Evolutionary conservation across 495 filamentous ascomycete genomes (phyloP), one percentile per base, ranked within the genome.

Genomic region (Penicillium waksmanii): DNA sequence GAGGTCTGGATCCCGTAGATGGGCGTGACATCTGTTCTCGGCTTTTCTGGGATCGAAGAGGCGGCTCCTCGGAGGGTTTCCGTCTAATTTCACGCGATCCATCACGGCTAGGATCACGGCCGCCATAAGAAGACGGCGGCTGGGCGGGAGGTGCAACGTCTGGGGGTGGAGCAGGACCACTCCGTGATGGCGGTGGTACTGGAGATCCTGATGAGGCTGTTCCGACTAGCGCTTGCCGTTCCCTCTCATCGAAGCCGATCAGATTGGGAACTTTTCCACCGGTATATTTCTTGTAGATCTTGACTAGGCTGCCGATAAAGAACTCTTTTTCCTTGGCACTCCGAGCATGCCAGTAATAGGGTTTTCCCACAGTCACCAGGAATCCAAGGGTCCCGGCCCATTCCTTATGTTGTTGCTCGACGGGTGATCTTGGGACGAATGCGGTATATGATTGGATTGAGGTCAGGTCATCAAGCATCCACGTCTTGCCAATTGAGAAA

Each of bases 401-500:
- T 65, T 90, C 80, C 62, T 88, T 88, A 34, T 86, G 80, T 61
- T 89, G 83, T 42, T 86, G 81, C 60, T 90, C 87, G 56, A 82
- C 78, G 6, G 79, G 81, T 18, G 66, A 82, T 21, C 67, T 68
- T 4, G 84, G 80, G 12, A 73, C 59, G 4, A 83, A 74, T 34
- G 85, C 80, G 11, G 77, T 84, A 67, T 87, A 96, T 3, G 91
- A 95, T 73, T 94, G 86, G 55, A 98, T 89, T 23, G 80, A 78
- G 8, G 80, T 80, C 35, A 98, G 76, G 65, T 98, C 94, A 68
- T 97, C 93, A 53, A 98, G 80, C 69, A 89, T 87, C 95, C 95
- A 98, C 3, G 93, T 97, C 75, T 98, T 98, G 42, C 95, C 95
- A 65, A 98, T 97, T 7, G 95, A 97, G 74, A 96, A 98, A 4